Conservation (phyloP, 805 yeast genomes). For the Hanseniaspora mollemarum region DNA sequence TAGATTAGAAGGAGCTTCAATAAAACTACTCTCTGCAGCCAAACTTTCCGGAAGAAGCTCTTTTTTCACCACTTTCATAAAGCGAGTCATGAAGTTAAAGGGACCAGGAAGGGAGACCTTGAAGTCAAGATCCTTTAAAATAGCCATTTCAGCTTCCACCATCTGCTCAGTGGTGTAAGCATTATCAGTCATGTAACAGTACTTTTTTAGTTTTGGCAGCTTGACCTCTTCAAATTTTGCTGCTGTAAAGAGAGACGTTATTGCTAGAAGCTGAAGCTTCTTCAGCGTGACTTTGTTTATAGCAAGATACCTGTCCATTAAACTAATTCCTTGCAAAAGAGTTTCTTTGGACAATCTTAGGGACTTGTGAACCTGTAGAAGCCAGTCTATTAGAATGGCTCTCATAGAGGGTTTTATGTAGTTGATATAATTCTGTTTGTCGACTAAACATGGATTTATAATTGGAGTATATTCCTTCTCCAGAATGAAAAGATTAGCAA, state of each 20-base stretch:
- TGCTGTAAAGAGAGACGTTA: slow-evolving; percentile 76
- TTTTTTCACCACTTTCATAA: neutral
- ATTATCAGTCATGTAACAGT: slow-evolving; percentile 80
- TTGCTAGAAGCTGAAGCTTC: slow-evolving; percentile 72
- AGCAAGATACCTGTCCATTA: slow-evolving; percentile 80
- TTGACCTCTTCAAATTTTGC: slow-evolving; percentile 90
- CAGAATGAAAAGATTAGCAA: slow-evolving; percentile 56
- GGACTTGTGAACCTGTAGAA: slow-evolving; percentile 75
- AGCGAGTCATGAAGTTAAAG: slow-evolving; percentile 48
- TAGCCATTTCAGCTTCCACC: slow-evolving; percentile 68
- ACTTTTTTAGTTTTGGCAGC: slow-evolving; percentile 73
- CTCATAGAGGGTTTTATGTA: slow-evolving; percentile 71
- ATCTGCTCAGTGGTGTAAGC: slow-evolving; percentile 72
- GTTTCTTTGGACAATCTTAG: slow-evolving; percentile 81
- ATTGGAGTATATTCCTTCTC: slow-evolving; percentile 63
- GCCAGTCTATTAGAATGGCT: slow-evolving; percentile 84
- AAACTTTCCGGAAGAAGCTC: neutral
- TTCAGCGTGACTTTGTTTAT: slow-evolving; percentile 62
- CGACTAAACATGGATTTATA: slow-evolving; percentile 44
- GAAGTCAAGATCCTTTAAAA: slow-evolving; percentile 59
- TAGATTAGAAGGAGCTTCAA: slow-evolving; percentile 80
- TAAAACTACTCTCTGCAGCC: neutral
- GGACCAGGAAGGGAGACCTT: slow-evolving; percentile 80
- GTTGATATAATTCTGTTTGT: slow-evolving; percentile 15
- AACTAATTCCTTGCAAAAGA: slow-evolving; percentile 65